Evolutionary conservation across 2,329 filamentous ascomycete species (phyloP).

Genomic region (Balansia obtecta): DNA sequence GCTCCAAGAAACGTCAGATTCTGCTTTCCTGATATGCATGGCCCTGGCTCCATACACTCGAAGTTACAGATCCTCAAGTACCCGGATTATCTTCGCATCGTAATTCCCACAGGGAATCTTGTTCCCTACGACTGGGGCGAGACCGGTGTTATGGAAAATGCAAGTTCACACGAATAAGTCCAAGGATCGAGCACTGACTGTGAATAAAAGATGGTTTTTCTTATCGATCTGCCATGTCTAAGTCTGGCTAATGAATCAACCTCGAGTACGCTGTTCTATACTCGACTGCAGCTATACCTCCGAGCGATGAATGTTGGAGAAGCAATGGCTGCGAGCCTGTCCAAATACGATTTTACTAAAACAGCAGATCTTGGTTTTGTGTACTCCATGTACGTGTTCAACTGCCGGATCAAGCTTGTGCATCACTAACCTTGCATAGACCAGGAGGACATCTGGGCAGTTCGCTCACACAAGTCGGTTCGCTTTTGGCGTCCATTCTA

Average conservation of each 20-base stretch:
- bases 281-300: conserved; percentile 61
- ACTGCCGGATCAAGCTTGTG: conserved; percentile 7
- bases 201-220: conserved; percentile 56
- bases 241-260: conserved; percentile 16
- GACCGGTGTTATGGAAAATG: conserved; percentile 73
- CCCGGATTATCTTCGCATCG: conserved; percentile 59
- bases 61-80: conserved; percentile 89
- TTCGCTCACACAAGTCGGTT: conserved; percentile 18
- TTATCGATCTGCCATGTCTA: conserved; percentile 77
- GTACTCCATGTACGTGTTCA: conserved; percentile 58
- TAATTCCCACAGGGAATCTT: conserved; percentile 78
- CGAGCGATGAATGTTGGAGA: conserved; percentile 51
- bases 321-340: conserved; percentile 53
- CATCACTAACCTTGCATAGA: conserved; percentile 11
- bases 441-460: conserved; percentile 23
- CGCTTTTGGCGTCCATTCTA: conserved; percentile 10
- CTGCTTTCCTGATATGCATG: conserved; percentile 74
- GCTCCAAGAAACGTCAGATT: conserved; percentile 46
- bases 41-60: conserved; percentile 74
- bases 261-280: conserved; percentile 43
- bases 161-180: conserved; percentile 20
- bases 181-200: background rate
- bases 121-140: conserved; percentile 85
- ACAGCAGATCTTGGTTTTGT: conserved; percentile 68
- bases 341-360: conserved; percentile 68